Percentiles rank a stretch among this genome's conserved stretches.
These are phyloP conservation scores for Chytriomyces sp. DNA, from an alignment of 192 early-diverging fungal species.

Conservation along the genomic window DNA sequence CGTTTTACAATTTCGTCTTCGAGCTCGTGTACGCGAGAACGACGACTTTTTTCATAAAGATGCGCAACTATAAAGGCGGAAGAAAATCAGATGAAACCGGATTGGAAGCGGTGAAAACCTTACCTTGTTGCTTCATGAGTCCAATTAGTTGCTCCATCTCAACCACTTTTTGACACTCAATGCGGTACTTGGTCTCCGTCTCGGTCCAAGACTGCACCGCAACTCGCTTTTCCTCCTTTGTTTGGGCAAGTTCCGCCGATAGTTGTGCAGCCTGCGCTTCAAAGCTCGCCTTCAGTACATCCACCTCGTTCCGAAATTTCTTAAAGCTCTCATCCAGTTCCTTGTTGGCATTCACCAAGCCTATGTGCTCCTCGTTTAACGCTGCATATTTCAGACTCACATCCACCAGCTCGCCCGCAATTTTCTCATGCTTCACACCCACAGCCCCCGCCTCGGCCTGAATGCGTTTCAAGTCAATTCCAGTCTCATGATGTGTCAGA, in stretches of 20 bases:
- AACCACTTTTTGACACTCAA: not conserved
- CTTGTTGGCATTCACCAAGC: not conserved
- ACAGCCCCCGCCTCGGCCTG: too few species aligned
- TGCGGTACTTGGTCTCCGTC: not conserved
- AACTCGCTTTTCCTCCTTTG: not conserved
- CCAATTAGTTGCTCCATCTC: conserved; percentile 19
- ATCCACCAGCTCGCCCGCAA: not conserved
- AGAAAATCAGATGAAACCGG: too few species aligned
- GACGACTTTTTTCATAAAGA: conserved; percentile 6
- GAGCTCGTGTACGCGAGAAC: conserved; percentile 2
- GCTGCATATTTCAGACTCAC: not conserved
- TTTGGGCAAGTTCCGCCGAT: not conserved
- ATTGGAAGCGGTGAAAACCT: too few species aligned
- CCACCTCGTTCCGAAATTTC: not conserved
- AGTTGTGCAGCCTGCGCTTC: not conserved
- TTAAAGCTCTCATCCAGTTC: not conserved
- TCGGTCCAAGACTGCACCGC: not conserved
- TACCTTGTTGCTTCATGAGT: conserved; percentile 18
- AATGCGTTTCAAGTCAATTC: too few species aligned
- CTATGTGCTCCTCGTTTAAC: not conserved
- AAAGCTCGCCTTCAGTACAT: not conserved
- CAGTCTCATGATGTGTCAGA: too few species aligned
- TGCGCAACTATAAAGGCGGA: too few species aligned
- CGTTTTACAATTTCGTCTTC: conserved; percentile 20
- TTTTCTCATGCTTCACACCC: too few species aligned